Evolutionary conservation across 2,329 filamentous ascomycete genomes (phyloP), one percentile per base, ranked within the genome.

Genomic region (Phaeoacremonium minimum): DNA sequence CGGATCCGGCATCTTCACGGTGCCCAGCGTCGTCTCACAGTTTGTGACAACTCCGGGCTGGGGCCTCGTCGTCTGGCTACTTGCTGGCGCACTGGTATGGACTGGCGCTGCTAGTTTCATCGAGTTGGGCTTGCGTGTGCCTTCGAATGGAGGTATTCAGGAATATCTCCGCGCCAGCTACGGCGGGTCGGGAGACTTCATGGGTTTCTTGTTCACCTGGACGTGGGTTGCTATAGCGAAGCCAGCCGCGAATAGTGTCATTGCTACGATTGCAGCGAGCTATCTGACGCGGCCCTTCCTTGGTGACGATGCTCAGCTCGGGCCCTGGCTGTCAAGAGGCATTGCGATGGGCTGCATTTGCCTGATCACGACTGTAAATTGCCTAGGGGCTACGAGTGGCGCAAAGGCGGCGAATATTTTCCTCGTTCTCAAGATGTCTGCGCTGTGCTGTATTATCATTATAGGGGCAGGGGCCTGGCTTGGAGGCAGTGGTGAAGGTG

Each of bases 1-100:
- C 39, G 67, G 67, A 6, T 64, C 61, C 8, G 68, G 68, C 7
- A 67, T 72, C 26, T 71, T 72, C 46, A 63, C 64, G 9, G 59
- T 63, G 5, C 67, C 66, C 6, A 55, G 62, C 14, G 58, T 63
- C 36, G 60, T 70, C 26, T 58, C 61, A 40, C 60, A 56, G 41
- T 60, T 67, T 41, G 62, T 68, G 15, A 51, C 57, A 6, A 65
- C 64, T 4, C 66, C 67, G 2, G 61, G 58, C 14, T 51, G 56
- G n/a, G 63, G 58, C 12, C 44, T 70, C 16, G 43, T 64, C 1
- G 58, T 67, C 13, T 69, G 66, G 61, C 46, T 63, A 6, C 42
- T 67, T 18, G 63, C 58, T 18, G 66, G 67, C 7, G 42, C 66
- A 32, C 51, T 73, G 8, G 63, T 63, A 26, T 72, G 67, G 67